Base-by-base conservation (phyloP, 208 protist genomes). In the Trypanosoma cruzi region DNA sequence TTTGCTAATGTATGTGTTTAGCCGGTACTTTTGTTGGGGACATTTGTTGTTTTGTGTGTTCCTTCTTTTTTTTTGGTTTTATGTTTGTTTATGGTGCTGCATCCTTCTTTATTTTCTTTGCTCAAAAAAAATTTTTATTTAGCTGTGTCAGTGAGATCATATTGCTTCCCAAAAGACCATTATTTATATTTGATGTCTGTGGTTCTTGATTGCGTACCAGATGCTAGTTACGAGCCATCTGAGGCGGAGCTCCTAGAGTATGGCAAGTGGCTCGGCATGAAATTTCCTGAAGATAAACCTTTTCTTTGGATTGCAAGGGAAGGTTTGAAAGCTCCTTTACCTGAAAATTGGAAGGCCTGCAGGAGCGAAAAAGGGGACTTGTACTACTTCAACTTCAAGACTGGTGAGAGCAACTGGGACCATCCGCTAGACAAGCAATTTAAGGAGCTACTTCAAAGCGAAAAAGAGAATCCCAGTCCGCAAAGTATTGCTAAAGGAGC, bases 331-430 rank as follows among this genome's bases (percentile, higher is more conserved):
- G 96, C 95, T 8, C 94, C 96, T 18, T 82, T 99, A 22, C 97
- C 97, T 0, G 90, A 97, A 11, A 59, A 93, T 68, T 99, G 97
- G 96, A 98, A 95, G 67, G 93, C 95, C 1, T 98, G 94, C 78
- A 88, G 96, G 57, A 94, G 94, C 48, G 80, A 94, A 48, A 92
- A 96, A 42, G 93, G 94, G 18, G 91, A 98, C 44, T 68, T 98
- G 13, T 99, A 98, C 73, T 99, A 98, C 70, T 99, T 98, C 79
- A 98, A 99, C 79, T 97, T 98, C 67, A 87, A 85, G 55, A 96
- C 90, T 0, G 93, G 91, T 42, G 71, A 97, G 50, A 95, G 84
- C 49, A 96, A 92, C 60, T 99, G 97, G 97, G 96, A 98, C 59
- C 97, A 99, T 72, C 97, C 97, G 11, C 82, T 93, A 54, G 97